Evolutionary conservation across 1,284 basidiomycete species (phyloP), one percentile per base, ranked within the genome.

Genomic region (Ustilago tritici): DNA sequence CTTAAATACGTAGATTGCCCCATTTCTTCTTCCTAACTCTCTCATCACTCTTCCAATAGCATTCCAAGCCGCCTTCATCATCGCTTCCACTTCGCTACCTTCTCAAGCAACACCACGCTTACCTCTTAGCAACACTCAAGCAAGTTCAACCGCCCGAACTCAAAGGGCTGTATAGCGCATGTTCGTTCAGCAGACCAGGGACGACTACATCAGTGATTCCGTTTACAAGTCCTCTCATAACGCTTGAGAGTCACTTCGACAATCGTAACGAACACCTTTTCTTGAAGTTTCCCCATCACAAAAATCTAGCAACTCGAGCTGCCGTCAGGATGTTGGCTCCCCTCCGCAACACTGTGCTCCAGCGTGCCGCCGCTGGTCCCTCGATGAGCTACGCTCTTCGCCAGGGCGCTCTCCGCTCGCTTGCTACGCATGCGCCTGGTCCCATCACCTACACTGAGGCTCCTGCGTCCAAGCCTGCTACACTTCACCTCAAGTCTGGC

Each of bases 401-500:
- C 19, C 46, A 23, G 38, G 65, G 62, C 15, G 60, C 63, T 43
- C 19, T 61, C 35, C 72, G 73, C 53, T 62, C 52, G 40, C 63
- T 67, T 28, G 71, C 67, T 28, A 75, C 64, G 17, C 66, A 67
- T 67, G 76, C 64, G n/a, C 15, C 36, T 14, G 70, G 62, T 34
- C 67, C 81, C 46, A 76, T 84, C 61, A 85, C 82, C 14, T 73
- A 66, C 38, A 82, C 84, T 12, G 58, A 76, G 38, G 80, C 84
- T 47, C 84, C 84, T 7, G 73, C 75, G 4, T 75, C 82, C 31
- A 76, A 82, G 70, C 95, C 95, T 23, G 97, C 96, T 7, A 90
- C 92, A 1, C 89, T 99, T 23, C 95, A 98, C 87, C 90, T 99
- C 69, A 96, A 97, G 88, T 92, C 94, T 8, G 96, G 96, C 47